Evolutionary conservation across 306 rosid genomes (phyloP).

Genomic region (Cicer pinnatifidum): DNA sequence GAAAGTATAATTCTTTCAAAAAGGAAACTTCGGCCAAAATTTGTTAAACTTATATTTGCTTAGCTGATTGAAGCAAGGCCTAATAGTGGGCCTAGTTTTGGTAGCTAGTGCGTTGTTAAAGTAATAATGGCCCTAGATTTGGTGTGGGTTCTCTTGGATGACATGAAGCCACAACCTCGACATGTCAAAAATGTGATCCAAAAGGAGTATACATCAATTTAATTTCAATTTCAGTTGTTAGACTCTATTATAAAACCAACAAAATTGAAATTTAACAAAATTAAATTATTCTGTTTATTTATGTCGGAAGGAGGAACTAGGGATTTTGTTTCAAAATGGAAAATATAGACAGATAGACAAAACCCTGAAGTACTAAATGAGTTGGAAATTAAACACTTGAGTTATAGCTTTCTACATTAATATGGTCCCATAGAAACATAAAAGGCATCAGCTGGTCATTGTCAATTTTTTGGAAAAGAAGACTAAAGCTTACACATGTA

Average conservation of each 20-base stretch:
- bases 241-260: too few relatives aligned
- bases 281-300: conserved; percentile 2
- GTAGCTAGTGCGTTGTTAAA: background rate
- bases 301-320: conserved; percentile 5
- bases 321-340: conserved; percentile 39
- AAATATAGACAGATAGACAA: conserved; percentile 45
- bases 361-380: conserved; percentile 37
- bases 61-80: background rate
- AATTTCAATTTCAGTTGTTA: conserved; percentile 8
- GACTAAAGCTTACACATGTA: conserved; percentile 48
- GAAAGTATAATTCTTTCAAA: background rate
- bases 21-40: conserved; percentile 26
- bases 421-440: conserved; percentile 53
- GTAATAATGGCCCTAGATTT: background rate
- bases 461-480: conserved; percentile 49
- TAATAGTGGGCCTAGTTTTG: conserved; percentile 31
- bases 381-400: conserved; percentile 43
- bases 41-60: conserved; percentile 1
- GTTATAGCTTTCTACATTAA: conserved; percentile 41
- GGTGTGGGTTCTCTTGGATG: conserved; percentile 24
- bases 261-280: background rate
- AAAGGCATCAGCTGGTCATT: conserved; percentile 51
- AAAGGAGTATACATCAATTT: background rate
- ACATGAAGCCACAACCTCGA: background rate
- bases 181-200: conserved; percentile 1